A percentile compares a stretch with the other conserved stretches of the same genome.
These are phyloP conservation scores for Iris pallida DNA, from an alignment of 116 monocot genomes.

Conservation along the genomic window DNA sequence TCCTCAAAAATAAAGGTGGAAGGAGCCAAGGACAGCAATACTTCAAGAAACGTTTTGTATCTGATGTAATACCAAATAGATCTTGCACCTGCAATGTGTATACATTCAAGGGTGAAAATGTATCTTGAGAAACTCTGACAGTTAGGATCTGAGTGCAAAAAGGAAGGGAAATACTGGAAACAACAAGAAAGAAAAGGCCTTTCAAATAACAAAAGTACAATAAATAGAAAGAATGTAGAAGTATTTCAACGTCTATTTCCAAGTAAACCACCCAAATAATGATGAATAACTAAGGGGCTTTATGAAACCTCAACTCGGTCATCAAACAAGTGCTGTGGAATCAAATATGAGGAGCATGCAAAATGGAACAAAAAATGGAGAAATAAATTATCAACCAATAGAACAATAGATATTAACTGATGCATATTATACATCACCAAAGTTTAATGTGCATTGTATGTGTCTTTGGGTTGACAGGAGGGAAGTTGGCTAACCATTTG, in stretches of 20 bases:
- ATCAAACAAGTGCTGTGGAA: neutral
- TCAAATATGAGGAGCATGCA: neutral
- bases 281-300: neutral
- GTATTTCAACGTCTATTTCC: neutral
- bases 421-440: too few species aligned
- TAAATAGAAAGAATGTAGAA: neutral
- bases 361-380: neutral
- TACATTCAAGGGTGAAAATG: neutral
- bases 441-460: too few species aligned
- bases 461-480: too few species aligned
- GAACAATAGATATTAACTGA: too few species aligned
- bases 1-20: constrained; percentile 45
- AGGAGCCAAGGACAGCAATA: constrained; percentile 71
- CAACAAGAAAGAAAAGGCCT: neutral
- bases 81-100: constrained; percentile 46
- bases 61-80: constrained; percentile 37
- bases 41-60: constrained; percentile 47
- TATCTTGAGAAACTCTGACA: neutral
- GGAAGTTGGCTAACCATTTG: too few species aligned
- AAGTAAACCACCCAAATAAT: neutral
- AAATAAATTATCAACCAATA: too few species aligned
- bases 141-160: neutral
- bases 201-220: neutral
- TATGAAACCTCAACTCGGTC: neutral
- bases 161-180: too few species aligned